Evolutionary conservation across 768 basidiomycete genomes (phyloP).

Genomic region (Lentinula raphanica): DNA sequence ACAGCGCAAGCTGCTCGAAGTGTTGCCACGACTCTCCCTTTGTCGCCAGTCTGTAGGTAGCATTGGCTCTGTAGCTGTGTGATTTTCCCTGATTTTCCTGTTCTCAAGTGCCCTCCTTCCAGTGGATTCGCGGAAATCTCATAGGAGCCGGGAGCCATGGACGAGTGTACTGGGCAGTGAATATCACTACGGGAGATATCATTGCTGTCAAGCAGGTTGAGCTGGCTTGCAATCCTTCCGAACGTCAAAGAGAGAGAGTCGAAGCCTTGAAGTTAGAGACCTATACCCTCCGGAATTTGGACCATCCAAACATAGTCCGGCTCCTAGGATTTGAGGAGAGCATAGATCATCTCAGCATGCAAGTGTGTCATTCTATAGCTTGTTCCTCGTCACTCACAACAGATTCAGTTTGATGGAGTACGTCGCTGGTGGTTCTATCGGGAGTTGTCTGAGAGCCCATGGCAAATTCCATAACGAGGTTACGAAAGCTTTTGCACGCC

Average conservation of each 20-base stretch:
- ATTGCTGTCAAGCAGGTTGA: slow-evolving; percentile 98
- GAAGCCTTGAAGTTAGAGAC: slow-evolving; percentile 84
- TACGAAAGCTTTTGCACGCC: slow-evolving; percentile 77
- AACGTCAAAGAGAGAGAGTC: slow-evolving; percentile 61
- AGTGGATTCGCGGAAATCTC: slow-evolving; percentile 90
- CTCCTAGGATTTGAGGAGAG: slow-evolving; percentile 88
- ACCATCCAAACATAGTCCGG: slow-evolving; percentile 88
- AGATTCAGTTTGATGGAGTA: slow-evolving; percentile 83
- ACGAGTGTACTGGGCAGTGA: slow-evolving; percentile 85
- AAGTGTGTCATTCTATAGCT: slow-evolving; percentile 24
- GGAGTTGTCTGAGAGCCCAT: slow-evolving; percentile 67
- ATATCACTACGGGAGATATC: slow-evolving; percentile 86
- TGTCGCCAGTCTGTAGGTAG: neutral
- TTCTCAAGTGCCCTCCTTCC: slow-evolving; percentile 47
- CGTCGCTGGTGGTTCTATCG: slow-evolving; percentile 89
- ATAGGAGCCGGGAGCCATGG: slow-evolving; percentile 95
- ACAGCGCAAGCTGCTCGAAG: neutral
- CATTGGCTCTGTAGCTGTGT: neutral
- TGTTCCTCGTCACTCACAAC: neutral
- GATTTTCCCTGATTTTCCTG: neutral
- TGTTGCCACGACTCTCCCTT: neutral
- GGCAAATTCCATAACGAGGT: slow-evolving; percentile 82
- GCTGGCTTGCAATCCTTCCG: slow-evolving; percentile 65
- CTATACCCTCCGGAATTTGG: slow-evolving; percentile 78
- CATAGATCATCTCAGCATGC: slow-evolving; percentile 73